Evolutionary conservation across 1,139 yeast species (phyloP).

Genomic region (Diutina rugosa): DNA sequence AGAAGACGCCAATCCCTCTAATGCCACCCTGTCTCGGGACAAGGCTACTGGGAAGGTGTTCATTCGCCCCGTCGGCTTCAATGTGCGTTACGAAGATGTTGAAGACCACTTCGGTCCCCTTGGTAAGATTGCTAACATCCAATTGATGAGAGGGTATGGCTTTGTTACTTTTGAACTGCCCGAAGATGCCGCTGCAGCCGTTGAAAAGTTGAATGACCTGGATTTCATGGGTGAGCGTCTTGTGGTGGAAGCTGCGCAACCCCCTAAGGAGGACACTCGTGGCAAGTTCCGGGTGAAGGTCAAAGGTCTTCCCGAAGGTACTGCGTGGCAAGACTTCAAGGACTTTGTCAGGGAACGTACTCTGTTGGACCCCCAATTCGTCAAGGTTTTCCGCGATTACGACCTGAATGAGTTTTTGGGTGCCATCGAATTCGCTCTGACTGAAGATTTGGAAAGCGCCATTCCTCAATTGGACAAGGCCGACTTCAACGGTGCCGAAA

Average conservation of each 20-base stretch:
- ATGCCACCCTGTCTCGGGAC: not conserved
- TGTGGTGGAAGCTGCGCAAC: slow-evolving; percentile 57
- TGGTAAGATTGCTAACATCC: slow-evolving; percentile 57
- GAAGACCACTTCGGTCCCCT: slow-evolving; percentile 53
- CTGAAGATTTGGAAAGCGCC: slow-evolving; percentile 63
- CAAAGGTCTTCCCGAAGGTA: slow-evolving; percentile 56
- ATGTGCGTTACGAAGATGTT: slow-evolving; percentile 35
- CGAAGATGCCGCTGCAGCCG: slow-evolving; percentile 56
- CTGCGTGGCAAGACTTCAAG: slow-evolving; percentile 79
- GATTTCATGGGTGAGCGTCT: slow-evolving; percentile 52
- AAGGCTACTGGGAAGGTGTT: slow-evolving; percentile 5
- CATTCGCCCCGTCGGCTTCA: slow-evolving; percentile 9
- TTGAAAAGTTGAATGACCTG: slow-evolving; percentile 45
- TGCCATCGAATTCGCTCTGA: slow-evolving; percentile 65
- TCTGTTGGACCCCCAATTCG: slow-evolving; percentile 54
- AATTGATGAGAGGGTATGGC: slow-evolving; percentile 65
- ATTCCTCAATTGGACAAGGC: slow-evolving; percentile 56
- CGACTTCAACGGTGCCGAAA: slow-evolving; percentile 54
- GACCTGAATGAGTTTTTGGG: slow-evolving; percentile 55
- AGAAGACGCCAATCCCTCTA: not conserved
- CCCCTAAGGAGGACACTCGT: slow-evolving; percentile 44
- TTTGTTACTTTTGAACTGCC: slow-evolving; percentile 57
- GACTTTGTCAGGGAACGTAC: slow-evolving; percentile 66
- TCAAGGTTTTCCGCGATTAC: slow-evolving; percentile 53
- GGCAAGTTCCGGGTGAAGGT: slow-evolving; percentile 66